Base-by-base conservation (phyloP, 1,139 yeast species). In the Scheffersomyces lignicola region DNA sequence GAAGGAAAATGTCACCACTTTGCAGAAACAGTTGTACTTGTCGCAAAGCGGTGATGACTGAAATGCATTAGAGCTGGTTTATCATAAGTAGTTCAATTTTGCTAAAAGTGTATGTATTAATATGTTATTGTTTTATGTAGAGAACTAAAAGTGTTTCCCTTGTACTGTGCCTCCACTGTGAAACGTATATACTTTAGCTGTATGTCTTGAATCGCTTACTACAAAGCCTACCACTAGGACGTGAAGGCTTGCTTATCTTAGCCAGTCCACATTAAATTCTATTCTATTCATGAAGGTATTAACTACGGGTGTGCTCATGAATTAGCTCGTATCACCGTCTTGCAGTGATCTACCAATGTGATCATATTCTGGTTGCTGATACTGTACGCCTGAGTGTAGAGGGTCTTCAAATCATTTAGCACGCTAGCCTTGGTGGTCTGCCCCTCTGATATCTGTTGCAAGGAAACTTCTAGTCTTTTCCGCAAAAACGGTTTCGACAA, bases 401-500 rank as follows among this genome's bases (percentile, higher is more conserved):
- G 65, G 16, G 60, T 62, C 8, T 84, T 59, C 31, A 84, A 74
- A 41, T 78, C 78, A 4, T 61, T 57, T 8, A 83, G 54, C 0
- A 89, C 95, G 6, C 65, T 71, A 2, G 65, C 63, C 48, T 76
- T 79, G 1, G 76, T 57, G 31, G 66, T 62, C 3, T 54, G 48
- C 0, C 97, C 97, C 0, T 73, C 70, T 31, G 89, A 84, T 7
- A 92, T 86, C 29, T 72, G 71, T 39, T 70, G 76, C 51, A 94
- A 67, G 34, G 78, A 74, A 11, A 58, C 63, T 52, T 94, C 99
- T 54, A 92, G 69, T 31, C 78, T 78, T 41, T 84, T 82, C 37
- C 99, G 68, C 42, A 92, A 62, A 49, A 86, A 86, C 3, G 99
- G 99, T 49, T 92, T 92, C 0, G 96, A 83, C 39, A 94, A 66